phyloP scores from a whole-genome alignment of 108 stramenopile genomes.

The Craspedostauros australis region DNA sequence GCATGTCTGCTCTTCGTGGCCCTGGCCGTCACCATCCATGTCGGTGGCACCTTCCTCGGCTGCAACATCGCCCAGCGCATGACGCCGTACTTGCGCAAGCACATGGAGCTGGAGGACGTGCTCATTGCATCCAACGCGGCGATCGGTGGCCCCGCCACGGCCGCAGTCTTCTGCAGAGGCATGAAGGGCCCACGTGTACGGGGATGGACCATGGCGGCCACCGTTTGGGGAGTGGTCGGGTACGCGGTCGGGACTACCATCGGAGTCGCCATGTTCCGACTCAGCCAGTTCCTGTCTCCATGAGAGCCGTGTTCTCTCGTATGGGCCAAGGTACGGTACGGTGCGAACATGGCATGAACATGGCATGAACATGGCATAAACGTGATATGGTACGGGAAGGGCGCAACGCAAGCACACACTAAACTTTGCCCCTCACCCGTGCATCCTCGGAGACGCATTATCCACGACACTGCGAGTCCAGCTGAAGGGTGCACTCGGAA shows the following conservation, averaged over 20 bases:
- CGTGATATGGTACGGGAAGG: no score
- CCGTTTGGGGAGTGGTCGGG: constrained; percentile 65
- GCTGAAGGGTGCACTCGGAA: no score
- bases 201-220: constrained; percentile 55
- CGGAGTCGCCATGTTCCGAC: constrained; percentile 30
- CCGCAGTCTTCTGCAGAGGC: constrained; percentile 61
- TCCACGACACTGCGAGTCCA: no score
- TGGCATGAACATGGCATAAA: no score
- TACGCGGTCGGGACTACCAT: constrained; percentile 60
- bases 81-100: background rate
- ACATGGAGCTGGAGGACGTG: constrained; percentile 46
- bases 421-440: no score
- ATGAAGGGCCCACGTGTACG: constrained; percentile 22
- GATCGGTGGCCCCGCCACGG: constrained; percentile 74
- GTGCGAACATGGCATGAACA: no score
- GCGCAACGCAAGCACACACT: no score
- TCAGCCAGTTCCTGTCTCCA: no score
- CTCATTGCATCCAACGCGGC: constrained; percentile 79
- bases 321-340: no score
- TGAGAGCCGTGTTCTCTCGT: no score
- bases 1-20: constrained; percentile 39
- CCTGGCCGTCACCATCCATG: constrained; percentile 48
- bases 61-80: constrained; percentile 10
- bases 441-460: no score
- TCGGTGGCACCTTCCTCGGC: constrained; percentile 25